A percentile compares a stretch with the other conserved stretches of the same genome.
phyloP scores from a whole-genome alignment of 495 filamentous ascomycete genomes.

The Aspergillus nidulans region DNA sequence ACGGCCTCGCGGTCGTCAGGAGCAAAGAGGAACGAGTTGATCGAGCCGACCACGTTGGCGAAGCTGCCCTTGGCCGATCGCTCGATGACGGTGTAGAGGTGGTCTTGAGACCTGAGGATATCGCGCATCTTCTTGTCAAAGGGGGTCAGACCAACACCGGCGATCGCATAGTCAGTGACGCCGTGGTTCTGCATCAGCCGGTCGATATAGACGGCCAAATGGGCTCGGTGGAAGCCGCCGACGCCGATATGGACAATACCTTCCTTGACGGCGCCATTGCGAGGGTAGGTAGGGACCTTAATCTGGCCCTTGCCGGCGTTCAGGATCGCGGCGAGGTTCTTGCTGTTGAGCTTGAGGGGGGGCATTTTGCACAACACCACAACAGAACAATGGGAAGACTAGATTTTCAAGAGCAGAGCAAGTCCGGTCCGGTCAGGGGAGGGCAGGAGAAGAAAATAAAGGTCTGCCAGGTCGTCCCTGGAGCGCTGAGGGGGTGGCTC shows the following conservation, averaged over 20 bases:
- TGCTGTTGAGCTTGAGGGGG: conserved; percentile 37
- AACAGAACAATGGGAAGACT: neutral
- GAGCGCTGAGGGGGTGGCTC: neutral
- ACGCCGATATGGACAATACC: conserved; percentile 48
- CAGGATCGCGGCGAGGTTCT: conserved; percentile 35
- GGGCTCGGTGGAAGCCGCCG: conserved; percentile 47
- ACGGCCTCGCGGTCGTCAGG: conserved; percentile 44
- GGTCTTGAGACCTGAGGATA: conserved; percentile 37
- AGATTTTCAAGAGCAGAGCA: neutral
- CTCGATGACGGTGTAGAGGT: conserved; percentile 47
- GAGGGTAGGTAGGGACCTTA: conserved; percentile 34
- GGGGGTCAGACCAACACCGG: conserved; percentile 44
- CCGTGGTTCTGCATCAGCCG: conserved; percentile 44
- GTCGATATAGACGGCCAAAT: conserved; percentile 46
- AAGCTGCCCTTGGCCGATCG: conserved; percentile 42
- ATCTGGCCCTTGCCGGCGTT: conserved; percentile 24
- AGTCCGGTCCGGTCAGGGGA: neutral
- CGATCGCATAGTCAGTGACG: conserved; percentile 40
- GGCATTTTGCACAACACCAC: conserved; percentile 23
- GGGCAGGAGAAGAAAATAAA: neutral
- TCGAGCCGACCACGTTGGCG: conserved; percentile 43
- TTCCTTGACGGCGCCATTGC: conserved; percentile 41
- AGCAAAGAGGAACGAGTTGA: conserved; percentile 47
- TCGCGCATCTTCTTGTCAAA: conserved; percentile 45
- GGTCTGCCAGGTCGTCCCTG: too few relatives aligned